Base-by-base conservation (phyloP, 1,139 yeast genomes). In the Yamadazyma pseudoaaseri region DNA sequence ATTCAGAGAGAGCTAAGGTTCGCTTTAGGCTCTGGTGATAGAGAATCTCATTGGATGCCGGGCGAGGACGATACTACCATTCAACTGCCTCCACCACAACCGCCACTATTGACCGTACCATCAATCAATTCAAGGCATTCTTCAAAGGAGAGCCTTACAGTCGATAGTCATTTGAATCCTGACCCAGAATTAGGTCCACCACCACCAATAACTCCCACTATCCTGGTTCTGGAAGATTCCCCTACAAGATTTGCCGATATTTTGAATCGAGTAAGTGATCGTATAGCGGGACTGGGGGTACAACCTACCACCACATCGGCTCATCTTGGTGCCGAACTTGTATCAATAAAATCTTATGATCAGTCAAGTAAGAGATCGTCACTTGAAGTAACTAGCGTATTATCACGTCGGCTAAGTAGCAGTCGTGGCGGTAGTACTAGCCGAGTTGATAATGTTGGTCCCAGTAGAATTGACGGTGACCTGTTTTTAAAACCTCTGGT, bases 231-330 rank as follows among this genome's bases (percentile, higher is more conserved):
- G n/a, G n/a, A 38, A 4, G 43, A 37, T 2, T 38, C 48, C n/a
- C 48, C 48, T 2, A 45, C 31, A 16, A 42, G 36, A 33, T 37
- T 38, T 18, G 35, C 68, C 4, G 55, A 58, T 35, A 53, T 58
- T 3, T 41, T 69, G 23, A 45, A 68, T 3, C 47, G 70, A 36
- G 56, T 69, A 3, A 63, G 73, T 0, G 70, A 68, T 34, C 62
- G 75, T 44, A 60, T 69, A 31, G 73, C 72, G 1, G 75, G 74
- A 4, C 40, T 58, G 10, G 63, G 61, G 8, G 37, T 51, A 1
- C 36, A 12, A 22, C 12, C 25, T 12, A 12, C 25, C 6, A 6
- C 25, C 25, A 9, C 20, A 9, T 18, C 20, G 20, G 6, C 52
- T 29, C 38, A 8, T 15, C 30, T 16, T 35, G 37, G 29, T 3